These are phyloP conservation scores for Globisporangium ultimum DNA, from an alignment of 352 stramenopile genomes.

Conservation along the genomic window DNA sequence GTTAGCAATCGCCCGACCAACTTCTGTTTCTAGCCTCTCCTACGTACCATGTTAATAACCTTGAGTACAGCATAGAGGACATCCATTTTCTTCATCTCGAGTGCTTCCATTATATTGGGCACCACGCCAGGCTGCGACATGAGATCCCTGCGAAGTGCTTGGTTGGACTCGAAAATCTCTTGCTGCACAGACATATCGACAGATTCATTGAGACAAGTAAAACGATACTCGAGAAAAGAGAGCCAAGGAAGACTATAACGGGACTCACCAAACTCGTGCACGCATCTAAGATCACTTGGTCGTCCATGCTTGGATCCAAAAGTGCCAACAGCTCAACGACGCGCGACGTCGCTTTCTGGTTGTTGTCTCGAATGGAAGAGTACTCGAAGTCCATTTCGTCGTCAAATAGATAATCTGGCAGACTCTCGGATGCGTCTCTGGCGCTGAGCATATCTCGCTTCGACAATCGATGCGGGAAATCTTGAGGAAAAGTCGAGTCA, in stretches of 20 bases:
- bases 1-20: not conserved
- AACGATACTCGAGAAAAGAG: not conserved
- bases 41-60: conserved; percentile 80
- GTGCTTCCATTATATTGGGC: conserved; percentile 91
- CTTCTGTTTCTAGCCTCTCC: not conserved
- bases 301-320: conserved; percentile 83
- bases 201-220: not conserved
- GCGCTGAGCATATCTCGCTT: conserved; percentile 10
- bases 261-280: conserved; percentile 59
- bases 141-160: conserved; percentile 66
- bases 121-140: conserved; percentile 91
- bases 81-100: conserved; percentile 90
- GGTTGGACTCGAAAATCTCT: conserved; percentile 79
- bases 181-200: conserved; percentile 26
- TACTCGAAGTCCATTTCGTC: conserved; percentile 84
- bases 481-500: conserved; percentile 4
- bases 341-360: conserved; percentile 71
- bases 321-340: conserved; percentile 75
- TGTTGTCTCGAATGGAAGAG: conserved; percentile 60
- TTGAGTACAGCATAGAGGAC: conserved; percentile 82
- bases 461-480: conserved; percentile 7
- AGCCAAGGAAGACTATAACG: not conserved
- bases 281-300: conserved; percentile 81
- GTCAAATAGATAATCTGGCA: conserved; percentile 69
- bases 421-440: conserved; percentile 24